A percentile compares a stretch with the other conserved stretches of the same genome.
These are phyloP conservation scores for Oryza glaberrima DNA, from an alignment of 176 grass and related monocot species.

Conservation along the genomic window DNA sequence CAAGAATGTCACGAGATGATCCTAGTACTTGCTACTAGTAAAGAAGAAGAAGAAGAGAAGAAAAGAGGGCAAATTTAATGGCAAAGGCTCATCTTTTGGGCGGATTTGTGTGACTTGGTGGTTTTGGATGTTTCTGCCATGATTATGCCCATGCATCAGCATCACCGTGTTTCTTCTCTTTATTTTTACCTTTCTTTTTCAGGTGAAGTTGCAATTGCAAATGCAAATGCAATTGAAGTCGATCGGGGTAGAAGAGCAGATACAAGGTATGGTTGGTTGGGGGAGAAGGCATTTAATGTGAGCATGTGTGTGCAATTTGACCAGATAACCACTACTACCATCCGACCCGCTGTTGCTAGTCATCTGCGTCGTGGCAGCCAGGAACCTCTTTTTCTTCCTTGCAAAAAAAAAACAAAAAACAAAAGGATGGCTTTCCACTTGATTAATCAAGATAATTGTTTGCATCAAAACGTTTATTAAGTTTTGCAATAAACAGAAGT, in stretches of 20 bases:
- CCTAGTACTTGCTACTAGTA: background rate
- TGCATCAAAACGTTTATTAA: background rate
- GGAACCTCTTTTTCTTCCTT: background rate
- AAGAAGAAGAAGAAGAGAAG: background rate
- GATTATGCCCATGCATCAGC: background rate
- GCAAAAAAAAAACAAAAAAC: too few species aligned
- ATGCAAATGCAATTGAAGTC: background rate
- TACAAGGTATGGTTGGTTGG: background rate
- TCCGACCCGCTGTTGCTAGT: background rate
- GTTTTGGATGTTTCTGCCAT: background rate
- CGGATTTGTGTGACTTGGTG: background rate
- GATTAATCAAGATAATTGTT: background rate
- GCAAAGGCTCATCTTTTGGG: background rate
- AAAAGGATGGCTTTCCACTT: background rate
- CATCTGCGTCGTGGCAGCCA: background rate
- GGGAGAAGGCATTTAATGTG: background rate
- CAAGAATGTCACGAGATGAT: constrained; percentile 1
- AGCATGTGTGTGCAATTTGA: background rate
- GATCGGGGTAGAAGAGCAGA: background rate
- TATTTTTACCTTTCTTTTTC: background rate
- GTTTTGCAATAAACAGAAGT: background rate
- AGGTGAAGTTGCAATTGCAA: background rate
- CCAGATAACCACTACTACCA: background rate
- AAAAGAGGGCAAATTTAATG: background rate
- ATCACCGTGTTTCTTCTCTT: background rate